phyloP scores from a whole-genome alignment of 176 grass and related monocot species.

The Bonia amplexicaulis region DNA sequence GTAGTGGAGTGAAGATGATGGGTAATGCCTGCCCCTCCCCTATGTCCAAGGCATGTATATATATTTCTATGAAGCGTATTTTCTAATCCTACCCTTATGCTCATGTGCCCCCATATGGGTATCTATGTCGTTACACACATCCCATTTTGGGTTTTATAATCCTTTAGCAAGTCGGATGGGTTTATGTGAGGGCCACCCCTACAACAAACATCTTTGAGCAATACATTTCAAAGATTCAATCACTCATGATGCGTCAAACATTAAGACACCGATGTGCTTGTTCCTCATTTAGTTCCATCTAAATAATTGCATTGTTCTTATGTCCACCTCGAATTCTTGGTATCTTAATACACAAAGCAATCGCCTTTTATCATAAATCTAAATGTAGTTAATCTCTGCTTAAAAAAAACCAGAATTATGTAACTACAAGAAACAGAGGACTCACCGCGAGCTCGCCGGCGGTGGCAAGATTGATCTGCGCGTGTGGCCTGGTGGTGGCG shows the following conservation, averaged over 20 bases:
- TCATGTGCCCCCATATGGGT: too few relatives aligned
- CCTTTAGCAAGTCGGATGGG: too few relatives aligned
- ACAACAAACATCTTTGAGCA: neutral
- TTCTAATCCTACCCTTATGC: too few relatives aligned
- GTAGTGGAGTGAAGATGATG: too few relatives aligned
- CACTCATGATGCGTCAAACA: neutral
- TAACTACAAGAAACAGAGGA: neutral
- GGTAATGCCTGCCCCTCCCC: too few relatives aligned
- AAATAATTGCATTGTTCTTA: too few relatives aligned
- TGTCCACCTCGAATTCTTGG: too few relatives aligned
- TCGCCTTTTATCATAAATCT: neutral
- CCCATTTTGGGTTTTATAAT: too few relatives aligned
- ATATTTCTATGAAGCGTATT: too few relatives aligned
- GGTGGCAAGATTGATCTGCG: slow-evolving; percentile 55
- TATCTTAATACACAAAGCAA: neutral
- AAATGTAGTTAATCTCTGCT: neutral
- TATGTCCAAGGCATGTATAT: too few relatives aligned
- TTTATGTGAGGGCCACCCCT: too few relatives aligned
- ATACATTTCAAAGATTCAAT: neutral
- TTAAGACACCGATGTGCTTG: neutral
- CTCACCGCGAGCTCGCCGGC: slow-evolving; percentile 82
- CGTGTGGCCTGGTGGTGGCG: slow-evolving; percentile 62
- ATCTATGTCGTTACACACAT: too few relatives aligned
- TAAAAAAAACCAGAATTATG: neutral
- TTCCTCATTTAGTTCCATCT: neutral